Evolutionary conservation across 2,329 filamentous ascomycete species (phyloP).

Genomic region (Aspergillus felis): DNA sequence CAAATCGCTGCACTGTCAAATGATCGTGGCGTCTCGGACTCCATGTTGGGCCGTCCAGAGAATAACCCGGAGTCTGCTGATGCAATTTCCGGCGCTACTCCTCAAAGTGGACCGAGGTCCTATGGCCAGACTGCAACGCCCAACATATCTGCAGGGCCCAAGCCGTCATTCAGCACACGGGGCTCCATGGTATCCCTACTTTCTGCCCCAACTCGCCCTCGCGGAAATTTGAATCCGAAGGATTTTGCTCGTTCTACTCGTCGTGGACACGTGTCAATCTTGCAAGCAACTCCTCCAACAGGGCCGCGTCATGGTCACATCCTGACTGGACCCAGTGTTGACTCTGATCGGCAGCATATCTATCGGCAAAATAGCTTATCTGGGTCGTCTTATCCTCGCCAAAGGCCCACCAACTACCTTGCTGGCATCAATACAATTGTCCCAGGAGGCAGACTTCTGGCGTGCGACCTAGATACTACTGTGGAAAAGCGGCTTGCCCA

Average conservation of each 20-base stretch:
- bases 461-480: slow-evolving; percentile 34
- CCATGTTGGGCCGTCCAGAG: not conserved
- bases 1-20: slow-evolving; percentile 1
- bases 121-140: slow-evolving; percentile 30
- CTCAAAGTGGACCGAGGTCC: slow-evolving; percentile 28
- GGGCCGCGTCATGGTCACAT: slow-evolving; percentile 35
- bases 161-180: slow-evolving; percentile 35
- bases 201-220: slow-evolving; percentile 46
- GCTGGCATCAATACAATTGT: slow-evolving; percentile 37
- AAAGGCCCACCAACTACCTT: slow-evolving; percentile 39
- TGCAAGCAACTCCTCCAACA: slow-evolving; percentile 30
- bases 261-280: slow-evolving; percentile 27
- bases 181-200: slow-evolving; percentile 38
- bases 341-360: slow-evolving; percentile 32
- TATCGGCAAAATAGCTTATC: slow-evolving; percentile 35
- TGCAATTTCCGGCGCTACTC: slow-evolving; percentile 20
- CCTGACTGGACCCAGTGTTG: slow-evolving; percentile 21
- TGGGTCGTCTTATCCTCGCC: slow-evolving; percentile 35
- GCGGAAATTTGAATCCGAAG: slow-evolving; percentile 35
- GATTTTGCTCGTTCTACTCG: slow-evolving; percentile 35
- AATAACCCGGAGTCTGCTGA: slow-evolving; percentile 11
- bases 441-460: slow-evolving; percentile 40
- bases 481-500: slow-evolving; percentile 44
- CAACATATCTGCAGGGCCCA: slow-evolving; percentile 36
- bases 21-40: not conserved